A percentile compares a stretch with the other conserved stretches of the same genome.
phyloP scores from a whole-genome alignment of 2,329 filamentous ascomycete genomes.

The Pestalotiopsis sp. region DNA sequence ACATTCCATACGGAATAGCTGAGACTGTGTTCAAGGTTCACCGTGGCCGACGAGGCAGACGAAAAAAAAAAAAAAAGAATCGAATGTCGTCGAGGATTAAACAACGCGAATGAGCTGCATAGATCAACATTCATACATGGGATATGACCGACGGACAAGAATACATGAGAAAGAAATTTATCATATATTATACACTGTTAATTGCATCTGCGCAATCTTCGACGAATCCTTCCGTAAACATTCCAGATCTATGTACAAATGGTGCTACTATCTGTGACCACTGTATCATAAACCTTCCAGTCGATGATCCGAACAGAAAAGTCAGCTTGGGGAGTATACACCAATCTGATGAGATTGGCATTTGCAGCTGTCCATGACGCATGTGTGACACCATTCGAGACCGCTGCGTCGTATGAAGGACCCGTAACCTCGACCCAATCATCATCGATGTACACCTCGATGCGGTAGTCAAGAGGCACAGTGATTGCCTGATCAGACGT shows the following conservation, averaged over 20 bases:
- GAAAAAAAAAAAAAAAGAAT: no score
- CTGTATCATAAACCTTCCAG: slow-evolving; percentile 35
- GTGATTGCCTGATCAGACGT: slow-evolving; percentile 29
- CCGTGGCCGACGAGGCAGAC: background rate
- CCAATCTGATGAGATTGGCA: slow-evolving; percentile 30
- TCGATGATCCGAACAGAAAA: slow-evolving; percentile 38
- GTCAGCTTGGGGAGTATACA: slow-evolving; percentile 34
- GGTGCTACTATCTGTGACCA: background rate
- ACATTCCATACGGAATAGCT: background rate
- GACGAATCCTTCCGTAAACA: background rate
- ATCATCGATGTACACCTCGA: slow-evolving; percentile 28
- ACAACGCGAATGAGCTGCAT: background rate
- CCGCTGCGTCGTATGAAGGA: slow-evolving; percentile 19
- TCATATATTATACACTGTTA: background rate
- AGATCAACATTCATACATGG: background rate
- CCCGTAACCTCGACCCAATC: slow-evolving; percentile 32
- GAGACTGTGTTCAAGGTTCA: background rate
- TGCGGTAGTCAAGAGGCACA: slow-evolving; percentile 29
- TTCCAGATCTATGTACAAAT: background rate
- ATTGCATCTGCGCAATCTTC: background rate
- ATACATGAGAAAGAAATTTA: background rate
- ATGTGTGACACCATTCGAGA: slow-evolving; percentile 40
- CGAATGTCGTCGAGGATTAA: no score
- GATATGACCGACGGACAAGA: background rate
- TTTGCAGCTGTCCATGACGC: slow-evolving; percentile 30